Percentiles rank a stretch among this genome's conserved stretches.
Evolutionary conservation across 257 asterid species (phyloP).

Genomic region (Solanum chilense): DNA sequence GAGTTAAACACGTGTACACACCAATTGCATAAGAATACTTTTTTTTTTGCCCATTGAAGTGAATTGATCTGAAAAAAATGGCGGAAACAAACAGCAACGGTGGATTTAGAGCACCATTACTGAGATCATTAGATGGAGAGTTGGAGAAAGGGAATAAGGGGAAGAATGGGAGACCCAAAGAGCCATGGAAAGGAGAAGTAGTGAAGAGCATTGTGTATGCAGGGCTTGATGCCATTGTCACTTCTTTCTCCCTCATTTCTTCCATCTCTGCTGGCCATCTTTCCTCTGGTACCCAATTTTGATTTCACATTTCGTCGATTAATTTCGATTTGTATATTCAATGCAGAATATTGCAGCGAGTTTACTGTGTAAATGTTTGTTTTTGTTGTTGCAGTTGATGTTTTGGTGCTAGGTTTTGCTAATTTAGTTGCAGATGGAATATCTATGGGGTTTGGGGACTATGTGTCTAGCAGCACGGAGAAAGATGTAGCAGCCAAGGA

Average conservation of each 20-base stretch:
- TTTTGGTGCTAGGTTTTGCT: conserved; percentile 59
- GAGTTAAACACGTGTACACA: neutral
- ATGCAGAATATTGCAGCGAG: neutral
- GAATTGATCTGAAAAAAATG: conserved; percentile 14
- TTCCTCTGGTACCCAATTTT: conserved; percentile 37
- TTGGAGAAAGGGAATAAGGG: neutral
- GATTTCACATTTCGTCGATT: neutral
- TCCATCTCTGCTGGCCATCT: conserved; percentile 78
- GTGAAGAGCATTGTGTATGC: conserved; percentile 66
- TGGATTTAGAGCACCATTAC: conserved; percentile 1
- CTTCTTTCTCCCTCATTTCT: conserved; percentile 64
- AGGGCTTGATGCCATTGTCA: conserved; percentile 59
- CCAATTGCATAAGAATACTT: neutral
- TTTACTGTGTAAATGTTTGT: neutral
- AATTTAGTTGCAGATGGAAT: conserved; percentile 77
- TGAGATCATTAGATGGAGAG: conserved; percentile 2
- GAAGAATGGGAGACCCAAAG: conserved; percentile 37
- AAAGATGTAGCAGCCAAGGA: conserved; percentile 52
- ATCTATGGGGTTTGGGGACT: conserved; percentile 79
- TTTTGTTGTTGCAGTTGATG: conserved; percentile 34
- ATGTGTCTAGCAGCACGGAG: conserved; percentile 47
- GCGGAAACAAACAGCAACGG: neutral
- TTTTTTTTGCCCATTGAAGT: neutral
- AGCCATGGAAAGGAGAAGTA: conserved; percentile 57
- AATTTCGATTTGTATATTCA: neutral